A percentile compares a stretch with the other conserved stretches of the same genome.
These are phyloP conservation scores for Trichocomaceae sp. DNA, from an alignment of 2,329 filamentous ascomycete species.

Conservation along the genomic window DNA sequence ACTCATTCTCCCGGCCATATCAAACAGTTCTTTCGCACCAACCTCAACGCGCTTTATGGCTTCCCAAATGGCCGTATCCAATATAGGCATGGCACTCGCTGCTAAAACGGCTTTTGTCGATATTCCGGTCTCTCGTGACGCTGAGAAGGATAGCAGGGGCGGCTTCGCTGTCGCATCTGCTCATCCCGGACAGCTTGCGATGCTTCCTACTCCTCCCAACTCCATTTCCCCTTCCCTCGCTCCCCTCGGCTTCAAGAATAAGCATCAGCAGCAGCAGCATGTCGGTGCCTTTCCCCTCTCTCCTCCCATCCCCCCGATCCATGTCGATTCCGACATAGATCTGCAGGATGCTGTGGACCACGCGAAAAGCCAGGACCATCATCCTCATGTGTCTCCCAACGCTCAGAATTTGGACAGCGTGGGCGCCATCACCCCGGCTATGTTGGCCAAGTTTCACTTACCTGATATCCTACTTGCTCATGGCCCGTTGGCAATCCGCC, in stretches of 20 bases:
- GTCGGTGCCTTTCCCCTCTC: slow-evolving; percentile 31
- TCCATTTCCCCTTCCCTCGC: slow-evolving; percentile 86
- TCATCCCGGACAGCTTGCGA: slow-evolving; percentile 28
- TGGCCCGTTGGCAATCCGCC: slow-evolving; percentile 85
- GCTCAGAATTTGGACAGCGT: slow-evolving; percentile 58
- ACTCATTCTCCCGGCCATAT: slow-evolving; percentile 8
- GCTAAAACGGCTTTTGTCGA: slow-evolving; percentile 46
- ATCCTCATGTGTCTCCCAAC: slow-evolving; percentile 33
- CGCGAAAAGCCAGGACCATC: slow-evolving; percentile 37
- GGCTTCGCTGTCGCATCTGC: slow-evolving; percentile 31
- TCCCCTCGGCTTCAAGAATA: slow-evolving; percentile 70
- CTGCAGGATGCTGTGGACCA: slow-evolving; percentile 62
- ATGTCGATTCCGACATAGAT: slow-evolving; percentile 80
- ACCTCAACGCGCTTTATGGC: slow-evolving; percentile 35
- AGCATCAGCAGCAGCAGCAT: slow-evolving; percentile 29
- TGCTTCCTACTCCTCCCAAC: slow-evolving; percentile 84
- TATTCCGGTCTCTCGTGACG: slow-evolving; percentile 41
- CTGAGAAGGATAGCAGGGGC: slow-evolving; percentile 26
- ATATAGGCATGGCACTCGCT: slow-evolving; percentile 46
- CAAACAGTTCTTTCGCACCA: slow-evolving; percentile 9
- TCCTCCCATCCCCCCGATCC: slow-evolving; percentile 40
- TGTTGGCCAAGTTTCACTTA: slow-evolving; percentile 84
- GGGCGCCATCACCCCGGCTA: slow-evolving; percentile 73
- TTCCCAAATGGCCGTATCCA: slow-evolving; percentile 36
- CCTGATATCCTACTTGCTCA: slow-evolving; percentile 84